Evolutionary conservation across 371 early-diverging fungal genomes (phyloP).

Genomic region (Mucor racemosus): DNA sequence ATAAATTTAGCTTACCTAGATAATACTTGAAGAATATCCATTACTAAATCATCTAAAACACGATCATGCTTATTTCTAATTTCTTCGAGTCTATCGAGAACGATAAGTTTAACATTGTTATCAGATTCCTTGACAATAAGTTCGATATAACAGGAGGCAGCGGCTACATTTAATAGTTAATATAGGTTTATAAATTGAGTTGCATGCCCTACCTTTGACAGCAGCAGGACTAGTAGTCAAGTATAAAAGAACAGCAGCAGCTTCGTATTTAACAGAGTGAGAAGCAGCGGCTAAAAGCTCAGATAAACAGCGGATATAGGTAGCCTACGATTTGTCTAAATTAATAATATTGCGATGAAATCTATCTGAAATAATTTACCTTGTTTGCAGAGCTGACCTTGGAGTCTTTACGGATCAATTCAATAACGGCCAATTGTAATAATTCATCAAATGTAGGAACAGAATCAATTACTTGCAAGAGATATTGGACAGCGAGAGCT

Average conservation of each 20-base stretch:
- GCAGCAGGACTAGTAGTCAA: constrained; percentile 89
- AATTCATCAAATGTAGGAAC: constrained; percentile 87
- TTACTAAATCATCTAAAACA: constrained; percentile 87
- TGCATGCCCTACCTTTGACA: constrained; percentile 70
- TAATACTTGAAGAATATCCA: constrained; percentile 92
- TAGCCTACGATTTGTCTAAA: constrained; percentile 50
- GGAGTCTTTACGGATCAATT: constrained; percentile 93
- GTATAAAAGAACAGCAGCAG: constrained; percentile 88
- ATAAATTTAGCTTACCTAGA: constrained; percentile 50
- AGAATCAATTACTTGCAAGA: constrained; percentile 73
- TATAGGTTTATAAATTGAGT: not conserved
- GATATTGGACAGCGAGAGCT: constrained; percentile 81
- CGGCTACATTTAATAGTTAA: constrained; percentile 56
- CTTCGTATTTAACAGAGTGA: constrained; percentile 95
- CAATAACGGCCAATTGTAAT: constrained; percentile 92
- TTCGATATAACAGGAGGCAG: constrained; percentile 89
- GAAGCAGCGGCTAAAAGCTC: constrained; percentile 81
- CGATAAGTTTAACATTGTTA: constrained; percentile 97
- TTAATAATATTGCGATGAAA: not conserved
- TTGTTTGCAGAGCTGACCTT: constrained; percentile 79
- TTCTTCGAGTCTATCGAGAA: constrained; percentile 88
- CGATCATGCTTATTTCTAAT: constrained; percentile 85
- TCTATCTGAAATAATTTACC: constrained; percentile 40
- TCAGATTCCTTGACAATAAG: constrained; percentile 92
- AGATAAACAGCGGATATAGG: constrained; percentile 88